Evolutionary conservation across 2,329 filamentous ascomycete species (phyloP).

Genomic region (Fusarium chlamydosporum): DNA sequence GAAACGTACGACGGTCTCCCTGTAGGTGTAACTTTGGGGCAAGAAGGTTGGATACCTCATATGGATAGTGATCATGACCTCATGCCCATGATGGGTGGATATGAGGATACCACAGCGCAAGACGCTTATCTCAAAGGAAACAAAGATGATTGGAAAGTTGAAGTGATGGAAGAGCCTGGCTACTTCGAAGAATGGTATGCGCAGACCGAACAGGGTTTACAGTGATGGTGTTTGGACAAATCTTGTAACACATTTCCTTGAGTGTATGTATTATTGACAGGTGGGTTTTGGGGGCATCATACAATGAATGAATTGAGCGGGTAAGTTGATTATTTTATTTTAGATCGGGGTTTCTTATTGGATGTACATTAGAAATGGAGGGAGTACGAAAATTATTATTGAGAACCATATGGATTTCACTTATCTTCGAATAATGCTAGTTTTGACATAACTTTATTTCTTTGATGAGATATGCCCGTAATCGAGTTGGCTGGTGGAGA

Average conservation of each 20-base stretch:
- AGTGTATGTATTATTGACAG: conserved; percentile 15
- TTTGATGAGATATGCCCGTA: neutral
- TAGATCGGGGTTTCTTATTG: conserved; percentile 33
- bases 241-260: conserved; percentile 23
- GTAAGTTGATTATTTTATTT: conserved; percentile 9
- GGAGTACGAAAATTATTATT: neutral
- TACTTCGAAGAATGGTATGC: conserved; percentile 55
- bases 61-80: conserved; percentile 25
- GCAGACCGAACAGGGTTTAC: conserved; percentile 47
- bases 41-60: conserved; percentile 35
- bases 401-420: neutral
- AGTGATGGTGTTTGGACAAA: conserved; percentile 21
- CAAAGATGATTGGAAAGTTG: conserved; percentile 55
- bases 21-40: conserved; percentile 17
- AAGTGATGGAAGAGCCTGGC: conserved; percentile 52
- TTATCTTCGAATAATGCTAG: neutral
- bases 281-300: conserved; percentile 20
- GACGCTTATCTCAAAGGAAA: conserved; percentile 54
- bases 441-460: neutral
- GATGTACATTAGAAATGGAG: conserved; percentile 12
- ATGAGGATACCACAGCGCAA: conserved; percentile 39
- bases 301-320: conserved; percentile 28
- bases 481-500: conserved; percentile 13
- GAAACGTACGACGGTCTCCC: conserved; percentile 31
- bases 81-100: conserved; percentile 27